phyloP scores from a whole-genome alignment of 176 grass and related monocot genomes.

The Avena atlantica region DNA sequence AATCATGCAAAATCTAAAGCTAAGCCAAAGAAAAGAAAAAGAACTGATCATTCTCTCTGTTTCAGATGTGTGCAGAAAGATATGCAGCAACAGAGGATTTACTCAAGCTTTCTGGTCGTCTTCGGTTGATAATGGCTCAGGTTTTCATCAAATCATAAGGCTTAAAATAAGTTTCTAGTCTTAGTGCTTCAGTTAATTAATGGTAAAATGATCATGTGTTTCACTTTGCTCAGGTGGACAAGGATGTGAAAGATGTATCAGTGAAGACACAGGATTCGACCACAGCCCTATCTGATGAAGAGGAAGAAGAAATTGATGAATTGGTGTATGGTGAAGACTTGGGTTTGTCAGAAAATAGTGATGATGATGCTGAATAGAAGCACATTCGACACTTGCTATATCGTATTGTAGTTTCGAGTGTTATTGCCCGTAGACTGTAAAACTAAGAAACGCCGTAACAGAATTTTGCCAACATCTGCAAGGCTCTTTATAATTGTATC shows the following conservation, averaged over 20 bases:
- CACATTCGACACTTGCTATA: not conserved
- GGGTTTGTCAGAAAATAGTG: constrained; percentile 53
- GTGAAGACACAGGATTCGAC: constrained; percentile 36
- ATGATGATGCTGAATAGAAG: constrained; percentile 52
- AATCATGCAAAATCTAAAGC: not conserved
- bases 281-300: constrained; percentile 44
- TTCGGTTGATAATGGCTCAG: constrained; percentile 75
- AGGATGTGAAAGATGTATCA: constrained; percentile 34
- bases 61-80: constrained; percentile 71
- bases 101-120: constrained; percentile 78
- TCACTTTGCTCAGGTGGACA: constrained; percentile 58
- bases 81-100: constrained; percentile 56
- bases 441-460: constrained; percentile 13
- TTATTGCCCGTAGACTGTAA: constrained; percentile 19
- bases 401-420: not conserved
- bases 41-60: constrained; percentile 35
- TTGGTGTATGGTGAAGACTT: constrained; percentile 81
- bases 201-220: constrained; percentile 2
- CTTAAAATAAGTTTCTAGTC: constrained; percentile 17
- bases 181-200: not conserved
- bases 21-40: not conserved
- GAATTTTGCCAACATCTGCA: constrained; percentile 45
- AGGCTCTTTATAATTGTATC: not conserved
- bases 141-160: constrained; percentile 52
- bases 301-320: constrained; percentile 82